Conservation (phyloP, 495 filamentous ascomycete genomes). For the Talaromyces liani region DNA sequence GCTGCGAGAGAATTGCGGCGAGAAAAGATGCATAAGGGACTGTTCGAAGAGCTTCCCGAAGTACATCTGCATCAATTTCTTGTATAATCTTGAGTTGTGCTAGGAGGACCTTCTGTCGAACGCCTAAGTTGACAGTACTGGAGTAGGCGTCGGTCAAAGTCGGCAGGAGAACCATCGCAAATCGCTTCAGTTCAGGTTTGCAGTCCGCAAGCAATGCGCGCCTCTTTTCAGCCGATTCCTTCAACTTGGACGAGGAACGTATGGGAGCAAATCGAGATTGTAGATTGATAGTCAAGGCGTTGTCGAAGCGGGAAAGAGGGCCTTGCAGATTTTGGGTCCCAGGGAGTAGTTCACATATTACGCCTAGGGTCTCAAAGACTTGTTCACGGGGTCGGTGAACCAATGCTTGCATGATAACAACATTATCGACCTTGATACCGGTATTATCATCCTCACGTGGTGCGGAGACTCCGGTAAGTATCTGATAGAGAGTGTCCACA, state of each 20-base stretch:
- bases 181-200: conserved; percentile 79
- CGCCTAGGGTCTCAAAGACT: conserved; percentile 93
- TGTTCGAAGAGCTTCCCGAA: conserved; percentile 79
- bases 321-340: conserved; percentile 19
- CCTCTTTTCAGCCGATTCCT: conserved; percentile 69
- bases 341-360: conserved; percentile 93
- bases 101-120: conserved; percentile 92
- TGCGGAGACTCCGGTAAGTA: conserved; percentile 90
- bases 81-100: conserved; percentile 98
- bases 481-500: conserved; percentile 96
- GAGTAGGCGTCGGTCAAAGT: conserved; percentile 96
- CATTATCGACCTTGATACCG: conserved; percentile 87
- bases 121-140: conserved; percentile 94
- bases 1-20: conserved; percentile 90
- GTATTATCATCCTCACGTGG: conserved; percentile 73
- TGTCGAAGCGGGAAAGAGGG: conserved; percentile 33
- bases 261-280: conserved; percentile 24
- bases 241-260: conserved; percentile 32
- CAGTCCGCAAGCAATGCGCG: conserved; percentile 69
- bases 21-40: conserved; percentile 97
- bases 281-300: conserved; percentile 20
- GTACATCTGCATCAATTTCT: conserved; percentile 75
- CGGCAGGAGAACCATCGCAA: conserved; percentile 90
- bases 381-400: conserved; percentile 97
- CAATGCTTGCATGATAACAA: conserved; percentile 96